A percentile compares a stretch with the other conserved stretches of the same genome.
phyloP scores from a whole-genome alignment of 2,329 filamentous ascomycete species.

The Tolypocladium paradoxum region DNA sequence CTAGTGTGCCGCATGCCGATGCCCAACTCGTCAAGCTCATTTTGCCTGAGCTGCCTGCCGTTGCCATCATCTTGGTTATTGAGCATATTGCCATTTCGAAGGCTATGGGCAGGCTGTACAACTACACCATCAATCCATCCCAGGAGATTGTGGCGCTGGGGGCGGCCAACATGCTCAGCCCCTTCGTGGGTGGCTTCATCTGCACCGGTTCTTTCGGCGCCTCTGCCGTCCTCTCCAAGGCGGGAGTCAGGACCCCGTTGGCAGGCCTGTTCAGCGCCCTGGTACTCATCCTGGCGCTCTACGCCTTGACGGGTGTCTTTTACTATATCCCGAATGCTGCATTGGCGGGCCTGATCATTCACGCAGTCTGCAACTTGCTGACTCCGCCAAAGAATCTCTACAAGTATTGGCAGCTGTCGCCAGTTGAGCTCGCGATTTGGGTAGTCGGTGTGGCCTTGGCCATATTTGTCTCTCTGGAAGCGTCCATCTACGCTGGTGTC shows the following conservation, averaged over 20 bases:
- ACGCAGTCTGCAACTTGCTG: constrained; percentile 69
- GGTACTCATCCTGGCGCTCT: constrained; percentile 67
- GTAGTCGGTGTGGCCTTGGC: constrained; percentile 57
- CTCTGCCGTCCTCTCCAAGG: constrained; percentile 77
- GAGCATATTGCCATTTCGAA: constrained; percentile 81
- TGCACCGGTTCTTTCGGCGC: constrained; percentile 43
- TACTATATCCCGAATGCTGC: constrained; percentile 68
- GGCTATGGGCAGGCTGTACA: constrained; percentile 69
- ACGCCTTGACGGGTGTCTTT: constrained; percentile 67
- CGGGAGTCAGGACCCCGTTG: constrained; percentile 68
- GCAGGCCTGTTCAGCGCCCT: constrained; percentile 69
- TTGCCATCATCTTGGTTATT: constrained; percentile 67
- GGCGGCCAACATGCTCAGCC: constrained; percentile 63
- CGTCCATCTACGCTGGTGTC: constrained; percentile 38
- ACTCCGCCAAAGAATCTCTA: constrained; percentile 64
- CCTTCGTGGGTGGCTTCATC: constrained; percentile 53
- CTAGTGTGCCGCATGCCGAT: constrained; percentile 47
- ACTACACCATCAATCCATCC: constrained; percentile 68
- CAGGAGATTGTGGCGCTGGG: constrained; percentile 74
- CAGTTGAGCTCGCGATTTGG: constrained; percentile 65
- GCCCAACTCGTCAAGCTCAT: constrained; percentile 45
- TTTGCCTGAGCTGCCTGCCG: constrained; percentile 53
- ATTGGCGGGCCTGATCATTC: constrained; percentile 69
- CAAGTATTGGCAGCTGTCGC: constrained; percentile 68
- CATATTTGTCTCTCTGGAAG: constrained; percentile 38